Percentiles rank a stretch among this genome's conserved stretches.
Evolutionary conservation across 1,284 basidiomycete genomes (phyloP).

Genomic region (Rhodotorula sp.): DNA sequence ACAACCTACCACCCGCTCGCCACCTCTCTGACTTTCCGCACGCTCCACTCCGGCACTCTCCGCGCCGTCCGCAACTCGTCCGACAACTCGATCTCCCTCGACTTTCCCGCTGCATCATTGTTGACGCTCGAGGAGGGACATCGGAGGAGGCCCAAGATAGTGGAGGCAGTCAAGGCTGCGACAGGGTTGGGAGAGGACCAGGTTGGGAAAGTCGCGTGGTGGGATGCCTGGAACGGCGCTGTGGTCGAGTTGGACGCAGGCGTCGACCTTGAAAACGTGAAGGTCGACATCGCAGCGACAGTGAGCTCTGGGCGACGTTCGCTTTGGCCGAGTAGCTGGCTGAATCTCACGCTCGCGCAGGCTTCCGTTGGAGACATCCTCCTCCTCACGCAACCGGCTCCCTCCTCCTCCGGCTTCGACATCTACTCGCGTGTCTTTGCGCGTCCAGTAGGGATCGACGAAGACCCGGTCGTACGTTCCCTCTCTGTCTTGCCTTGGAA

Average conservation of each 20-base stretch:
- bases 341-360: not conserved
- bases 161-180: not conserved
- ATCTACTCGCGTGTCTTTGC: slow-evolving; percentile 61
- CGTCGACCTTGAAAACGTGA: slow-evolving; percentile 13
- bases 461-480: slow-evolving; percentile 56
- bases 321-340: too few species aligned
- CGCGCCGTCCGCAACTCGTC: slow-evolving; percentile 25
- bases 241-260: slow-evolving; percentile 19
- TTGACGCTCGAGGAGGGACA: slow-evolving; percentile 17
- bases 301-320: not conserved
- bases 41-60: slow-evolving; percentile 38
- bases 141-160: slow-evolving; percentile 15
- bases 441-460: slow-evolving; percentile 52
- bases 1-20: slow-evolving; percentile 39
- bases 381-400: slow-evolving; percentile 24
- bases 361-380: not conserved
- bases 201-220: slow-evolving; percentile 10
- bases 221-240: not conserved
- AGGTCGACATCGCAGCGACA: slow-evolving; percentile 1
- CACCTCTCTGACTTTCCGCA: slow-evolving; percentile 52
- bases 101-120: slow-evolving; percentile 47
- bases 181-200: not conserved
- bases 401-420: slow-evolving; percentile 20
- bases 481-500: not conserved
- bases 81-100: slow-evolving; percentile 53